Base-by-base conservation (phyloP, 345 rosid species). In the Eucalyptus curtisii region DNA sequence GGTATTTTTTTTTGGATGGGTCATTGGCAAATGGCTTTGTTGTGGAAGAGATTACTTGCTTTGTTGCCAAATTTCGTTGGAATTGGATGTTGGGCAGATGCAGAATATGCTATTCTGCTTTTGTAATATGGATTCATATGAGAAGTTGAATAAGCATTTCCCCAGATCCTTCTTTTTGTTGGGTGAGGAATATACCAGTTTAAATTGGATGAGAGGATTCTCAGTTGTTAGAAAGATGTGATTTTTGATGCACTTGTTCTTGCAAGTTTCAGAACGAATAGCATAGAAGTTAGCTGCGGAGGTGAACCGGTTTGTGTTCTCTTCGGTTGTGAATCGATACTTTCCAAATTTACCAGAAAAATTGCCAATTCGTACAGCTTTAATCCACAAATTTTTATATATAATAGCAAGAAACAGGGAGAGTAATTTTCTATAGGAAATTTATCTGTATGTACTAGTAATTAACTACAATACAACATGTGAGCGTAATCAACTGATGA, bases 91-190 rank as follows among this genome's bases (percentile, higher is more conserved):
- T 48, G 86, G 86, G 87, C 88, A 86, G 88, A 44, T 86, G 94
- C 93, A 91, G 93, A 93, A 91, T 87, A 90, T 81, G 87, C 89
- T 89, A 89, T 89, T 92, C 92, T 92, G 93, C 90, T 91, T 87
- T 88, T 86, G 92, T 88, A 81, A 89, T 87, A 84, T 87, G 90
- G 87, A 84, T 89, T 17, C 44, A 17, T 17, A 17, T 68, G 80
- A 33, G 3, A 68, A 68, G 80, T 68, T 68, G 80, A 68, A 68
- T 33, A 68, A 68, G 80, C 44, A 33, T 68, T 33, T 68, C 1
- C 7, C 44, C 80, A 68, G 0, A 17, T 76, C 57, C 19, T 27
- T 64, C 7, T 14, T 12, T 42, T 57, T 42, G 16, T 45, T 22
- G 37, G 49, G 49, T n/a, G 49, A 59, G 55, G 55, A 52, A 52